Evolutionary conservation across 2,329 filamentous ascomycete genomes (phyloP).

Genomic region (Apiospora phragmitis): DNA sequence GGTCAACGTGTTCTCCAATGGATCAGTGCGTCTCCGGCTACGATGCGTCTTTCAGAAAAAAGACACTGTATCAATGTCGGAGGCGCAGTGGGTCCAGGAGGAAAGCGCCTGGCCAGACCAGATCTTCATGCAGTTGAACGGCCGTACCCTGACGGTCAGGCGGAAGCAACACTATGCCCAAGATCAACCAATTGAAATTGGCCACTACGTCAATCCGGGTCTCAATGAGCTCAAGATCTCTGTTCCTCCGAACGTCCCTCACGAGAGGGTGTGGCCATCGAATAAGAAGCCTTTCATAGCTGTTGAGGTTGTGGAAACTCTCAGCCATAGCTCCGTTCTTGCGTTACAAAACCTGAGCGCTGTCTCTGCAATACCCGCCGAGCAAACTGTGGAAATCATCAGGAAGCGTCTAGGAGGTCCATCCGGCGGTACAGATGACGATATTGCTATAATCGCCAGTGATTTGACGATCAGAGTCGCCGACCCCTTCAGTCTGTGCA

Average conservation of each 20-base stretch:
- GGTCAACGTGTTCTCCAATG: slow-evolving; percentile 44
- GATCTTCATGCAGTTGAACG: slow-evolving; percentile 71
- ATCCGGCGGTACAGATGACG: slow-evolving; percentile 46
- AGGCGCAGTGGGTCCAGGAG: slow-evolving; percentile 61
- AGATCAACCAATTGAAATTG: slow-evolving; percentile 76
- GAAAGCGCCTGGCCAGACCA: slow-evolving; percentile 71
- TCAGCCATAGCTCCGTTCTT: slow-evolving; percentile 45
- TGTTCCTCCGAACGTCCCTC: slow-evolving; percentile 27
- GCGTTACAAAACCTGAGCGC: slow-evolving; percentile 33
- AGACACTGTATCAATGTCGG: slow-evolving; percentile 31
- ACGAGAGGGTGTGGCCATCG: slow-evolving; percentile 17
- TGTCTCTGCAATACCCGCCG: slow-evolving; percentile 40
- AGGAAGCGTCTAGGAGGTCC: slow-evolving; percentile 42
- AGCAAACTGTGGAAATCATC: slow-evolving; percentile 58
- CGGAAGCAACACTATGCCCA: slow-evolving; percentile 73
- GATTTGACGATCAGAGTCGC: slow-evolving; percentile 62
- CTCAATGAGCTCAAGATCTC: slow-evolving; percentile 62
- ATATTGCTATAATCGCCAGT: slow-evolving; percentile 58
- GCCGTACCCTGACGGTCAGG: slow-evolving; percentile 53
- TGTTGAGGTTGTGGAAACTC: slow-evolving; percentile 67
- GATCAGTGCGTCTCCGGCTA: slow-evolving; percentile 65
- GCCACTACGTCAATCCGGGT: slow-evolving; percentile 56
- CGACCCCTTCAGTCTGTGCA: slow-evolving; percentile 64
- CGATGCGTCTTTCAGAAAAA: slow-evolving; percentile 55
- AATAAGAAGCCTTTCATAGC: slow-evolving; percentile 59